Conservation (phyloP, 2,329 filamentous ascomycete species). For the Sporothrix pseudoabietina region DNA sequence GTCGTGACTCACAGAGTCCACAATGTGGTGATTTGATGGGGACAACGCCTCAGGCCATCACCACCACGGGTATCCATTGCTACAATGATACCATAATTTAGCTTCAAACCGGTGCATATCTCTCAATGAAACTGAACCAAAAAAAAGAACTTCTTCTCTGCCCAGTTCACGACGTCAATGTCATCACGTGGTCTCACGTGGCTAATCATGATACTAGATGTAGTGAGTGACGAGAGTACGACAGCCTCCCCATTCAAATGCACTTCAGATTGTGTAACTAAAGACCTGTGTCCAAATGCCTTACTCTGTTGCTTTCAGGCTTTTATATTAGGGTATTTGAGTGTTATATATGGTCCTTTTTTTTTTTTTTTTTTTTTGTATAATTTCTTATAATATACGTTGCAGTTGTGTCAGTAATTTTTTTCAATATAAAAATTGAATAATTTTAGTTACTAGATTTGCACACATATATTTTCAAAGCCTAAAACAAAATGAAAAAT, state of each 20-base stretch:
- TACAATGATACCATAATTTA: background rate
- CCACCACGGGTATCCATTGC: background rate
- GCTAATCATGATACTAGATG: background rate
- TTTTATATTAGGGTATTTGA: background rate
- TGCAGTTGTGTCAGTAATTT: background rate
- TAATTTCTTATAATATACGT: background rate
- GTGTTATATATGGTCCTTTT: background rate
- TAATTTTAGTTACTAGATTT: background rate
- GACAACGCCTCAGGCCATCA: background rate
- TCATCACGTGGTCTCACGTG: background rate
- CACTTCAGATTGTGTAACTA: background rate
- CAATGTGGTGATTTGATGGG: background rate
- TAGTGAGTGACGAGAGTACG: background rate
- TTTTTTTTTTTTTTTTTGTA: too few relatives aligned
- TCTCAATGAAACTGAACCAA: background rate
- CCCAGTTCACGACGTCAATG: background rate
- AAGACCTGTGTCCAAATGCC: background rate
- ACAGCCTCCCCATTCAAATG: background rate
- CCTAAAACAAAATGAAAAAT: background rate
- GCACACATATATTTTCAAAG: too few relatives aligned
- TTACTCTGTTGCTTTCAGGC: background rate
- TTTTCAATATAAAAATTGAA: background rate
- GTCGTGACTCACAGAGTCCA: constrained; percentile 13
- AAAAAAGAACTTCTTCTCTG: background rate
- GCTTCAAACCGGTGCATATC: background rate